Conservation (phyloP, 2,329 filamentous ascomycete species). For the Gnomoniopsis sp. region DNA sequence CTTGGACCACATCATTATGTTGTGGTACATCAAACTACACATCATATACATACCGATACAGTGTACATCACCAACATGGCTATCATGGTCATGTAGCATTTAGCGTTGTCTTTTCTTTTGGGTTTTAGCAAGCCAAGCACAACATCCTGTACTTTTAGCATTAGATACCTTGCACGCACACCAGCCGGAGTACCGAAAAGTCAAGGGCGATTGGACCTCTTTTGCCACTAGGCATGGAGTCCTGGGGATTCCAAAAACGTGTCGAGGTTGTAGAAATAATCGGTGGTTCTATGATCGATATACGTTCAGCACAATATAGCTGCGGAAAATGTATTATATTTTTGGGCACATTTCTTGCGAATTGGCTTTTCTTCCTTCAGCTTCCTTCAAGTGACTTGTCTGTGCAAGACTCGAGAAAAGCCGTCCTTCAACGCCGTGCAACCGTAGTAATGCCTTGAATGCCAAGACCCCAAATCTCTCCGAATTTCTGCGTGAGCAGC, state of each 20-base stretch:
- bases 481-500: neutral
- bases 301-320: neutral
- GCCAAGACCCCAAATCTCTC: neutral
- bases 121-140: neutral
- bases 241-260: neutral
- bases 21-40: neutral
- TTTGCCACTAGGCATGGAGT: neutral
- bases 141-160: neutral
- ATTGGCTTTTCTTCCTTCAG: neutral
- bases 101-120: neutral
- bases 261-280: neutral
- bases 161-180: neutral
- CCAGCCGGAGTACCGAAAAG: neutral
- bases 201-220: neutral
- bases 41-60: neutral
- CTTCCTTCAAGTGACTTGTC: neutral
- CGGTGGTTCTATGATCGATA: neutral
- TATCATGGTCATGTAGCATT: neutral
- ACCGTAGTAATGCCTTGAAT: slow-evolving; percentile 16
- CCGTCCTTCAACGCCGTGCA: slow-evolving; percentile 16
- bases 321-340: neutral
- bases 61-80: neutral
- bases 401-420: slow-evolving; percentile 1
- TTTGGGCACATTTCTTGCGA: neutral
- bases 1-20: neutral